A percentile compares a stretch with the other conserved stretches of the same genome.
Conservation (phyloP, 345 rosid genomes). For the Eucalyptus grandis region DNA sequence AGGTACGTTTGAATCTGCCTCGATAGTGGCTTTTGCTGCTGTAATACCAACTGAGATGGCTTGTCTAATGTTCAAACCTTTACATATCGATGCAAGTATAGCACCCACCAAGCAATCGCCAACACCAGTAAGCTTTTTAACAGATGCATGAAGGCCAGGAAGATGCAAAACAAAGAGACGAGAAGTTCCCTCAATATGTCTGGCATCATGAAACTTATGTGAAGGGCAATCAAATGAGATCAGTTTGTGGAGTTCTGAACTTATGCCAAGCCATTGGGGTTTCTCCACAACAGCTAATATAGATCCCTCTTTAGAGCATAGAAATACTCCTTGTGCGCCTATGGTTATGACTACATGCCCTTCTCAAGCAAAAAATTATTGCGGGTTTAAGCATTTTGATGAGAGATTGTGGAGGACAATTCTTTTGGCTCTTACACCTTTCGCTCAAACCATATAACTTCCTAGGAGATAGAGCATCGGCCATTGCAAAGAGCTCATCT, state of each 20-base stretch:
- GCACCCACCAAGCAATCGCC: slow-evolving; percentile 91
- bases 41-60: slow-evolving; percentile 75
- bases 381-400: slow-evolving; percentile 49
- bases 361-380: slow-evolving; percentile 46
- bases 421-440: background rate
- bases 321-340: slow-evolving; percentile 58
- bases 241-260: slow-evolving; percentile 14
- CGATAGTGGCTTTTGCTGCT: slow-evolving; percentile 64
- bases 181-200: background rate
- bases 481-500: too few species aligned
- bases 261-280: background rate
- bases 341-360: slow-evolving; percentile 65
- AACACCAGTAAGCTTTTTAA: slow-evolving; percentile 77
- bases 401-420: slow-evolving; percentile 12
- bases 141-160: slow-evolving; percentile 61
- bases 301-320: slow-evolving; percentile 41
- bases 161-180: slow-evolving; percentile 40
- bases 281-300: background rate
- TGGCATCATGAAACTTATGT: slow-evolving; percentile 4
- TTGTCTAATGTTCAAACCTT: slow-evolving; percentile 60
- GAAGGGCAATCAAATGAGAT: slow-evolving; percentile 29
- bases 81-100: slow-evolving; percentile 48
- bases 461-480: slow-evolving; percentile 42
- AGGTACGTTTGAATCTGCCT: slow-evolving; percentile 69
- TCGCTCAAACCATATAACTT: slow-evolving; percentile 9